A percentile compares a stretch with the other conserved stretches of the same genome.
phyloP scores from a whole-genome alignment of 1,139 yeast genomes.

The Suhomyces ambrosiae region DNA sequence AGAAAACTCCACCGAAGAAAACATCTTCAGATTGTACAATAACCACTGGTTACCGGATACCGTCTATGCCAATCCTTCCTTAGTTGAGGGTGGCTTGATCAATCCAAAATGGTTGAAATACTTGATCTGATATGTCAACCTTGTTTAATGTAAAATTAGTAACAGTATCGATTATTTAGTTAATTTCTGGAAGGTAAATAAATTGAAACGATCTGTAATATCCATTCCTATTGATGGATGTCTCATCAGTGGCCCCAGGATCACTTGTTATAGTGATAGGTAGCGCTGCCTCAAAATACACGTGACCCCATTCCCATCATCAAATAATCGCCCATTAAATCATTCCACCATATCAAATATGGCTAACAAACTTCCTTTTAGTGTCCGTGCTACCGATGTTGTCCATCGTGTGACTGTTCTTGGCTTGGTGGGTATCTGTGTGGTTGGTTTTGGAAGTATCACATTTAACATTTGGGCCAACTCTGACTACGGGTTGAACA shows the following conservation, averaged over 20 bases:
- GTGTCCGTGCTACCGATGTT: slow-evolving; percentile 41
- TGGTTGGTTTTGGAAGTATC: slow-evolving; percentile 36
- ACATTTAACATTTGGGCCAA: slow-evolving; percentile 30
- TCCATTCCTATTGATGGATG: no score
- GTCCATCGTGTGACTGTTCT: slow-evolving; percentile 31
- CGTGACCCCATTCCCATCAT: neutral
- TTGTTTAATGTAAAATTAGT: neutral
- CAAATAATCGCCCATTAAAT: slow-evolving; percentile 2
- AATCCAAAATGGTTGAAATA: slow-evolving; percentile 44
- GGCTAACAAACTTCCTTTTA: slow-evolving; percentile 42
- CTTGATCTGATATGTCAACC: slow-evolving; percentile 27
- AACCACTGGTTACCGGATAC: slow-evolving; percentile 46
- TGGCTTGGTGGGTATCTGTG: slow-evolving; percentile 36
- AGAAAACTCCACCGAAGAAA: slow-evolving; percentile 28
- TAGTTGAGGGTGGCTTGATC: slow-evolving; percentile 40
- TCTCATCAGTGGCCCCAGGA: no score
- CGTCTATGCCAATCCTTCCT: slow-evolving; percentile 45
- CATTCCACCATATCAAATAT: slow-evolving; percentile 16
- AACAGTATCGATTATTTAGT: neutral
- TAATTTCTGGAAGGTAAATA: neutral
- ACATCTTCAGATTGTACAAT: slow-evolving; percentile 42
- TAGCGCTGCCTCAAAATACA: neutral
- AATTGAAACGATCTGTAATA: no score
- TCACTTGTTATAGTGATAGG: no score
- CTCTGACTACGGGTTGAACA: slow-evolving; percentile 46